A percentile compares a stretch with the other conserved stretches of the same genome.
These are phyloP conservation scores for Phytopythium montanum DNA, from an alignment of 352 stramenopile genomes.

Conservation along the genomic window DNA sequence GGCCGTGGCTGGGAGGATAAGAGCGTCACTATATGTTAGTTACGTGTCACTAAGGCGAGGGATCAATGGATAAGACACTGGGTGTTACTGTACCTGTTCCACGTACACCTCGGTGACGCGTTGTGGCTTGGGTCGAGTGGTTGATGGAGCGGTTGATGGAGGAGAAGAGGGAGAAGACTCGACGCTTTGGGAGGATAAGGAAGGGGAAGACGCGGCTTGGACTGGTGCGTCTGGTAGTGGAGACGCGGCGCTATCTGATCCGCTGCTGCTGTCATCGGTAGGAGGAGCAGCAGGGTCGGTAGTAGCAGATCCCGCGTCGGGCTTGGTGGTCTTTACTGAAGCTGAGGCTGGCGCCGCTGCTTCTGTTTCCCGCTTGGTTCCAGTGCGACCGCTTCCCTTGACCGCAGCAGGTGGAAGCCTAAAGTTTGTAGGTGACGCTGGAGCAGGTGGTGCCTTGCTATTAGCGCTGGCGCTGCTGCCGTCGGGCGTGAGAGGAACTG, in stretches of 20 bases:
- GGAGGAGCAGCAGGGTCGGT: not conserved
- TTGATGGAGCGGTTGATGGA: not conserved
- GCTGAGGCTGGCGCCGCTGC: not conserved
- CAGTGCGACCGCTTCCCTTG: not conserved
- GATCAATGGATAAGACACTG: not conserved
- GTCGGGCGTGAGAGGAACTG: not conserved
- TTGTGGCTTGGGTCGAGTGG: not conserved
- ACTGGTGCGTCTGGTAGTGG: not conserved
- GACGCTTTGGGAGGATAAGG: not conserved
- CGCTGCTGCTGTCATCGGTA: not conserved
- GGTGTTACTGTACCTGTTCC: no score
- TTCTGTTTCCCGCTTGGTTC: not conserved
- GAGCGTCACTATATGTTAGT: not conserved
- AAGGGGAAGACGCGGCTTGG: not conserved
- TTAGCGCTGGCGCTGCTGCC: not conserved
- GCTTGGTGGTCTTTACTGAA: not conserved
- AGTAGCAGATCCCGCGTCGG: not conserved
- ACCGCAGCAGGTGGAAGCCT: not conserved
- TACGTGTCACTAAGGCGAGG: not conserved
- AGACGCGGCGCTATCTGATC: not conserved
- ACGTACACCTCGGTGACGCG: slow-evolving; percentile 9
- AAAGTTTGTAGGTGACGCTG: not conserved
- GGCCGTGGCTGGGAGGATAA: slow-evolving; percentile 8
- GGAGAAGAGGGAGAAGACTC: not conserved
- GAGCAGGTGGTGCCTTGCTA: not conserved